A percentile compares a stretch with the other conserved stretches of the same genome.
These are phyloP conservation scores for Exophiala oligosperma DNA, from an alignment of 2,329 filamentous ascomycete species.

Conservation along the genomic window DNA sequence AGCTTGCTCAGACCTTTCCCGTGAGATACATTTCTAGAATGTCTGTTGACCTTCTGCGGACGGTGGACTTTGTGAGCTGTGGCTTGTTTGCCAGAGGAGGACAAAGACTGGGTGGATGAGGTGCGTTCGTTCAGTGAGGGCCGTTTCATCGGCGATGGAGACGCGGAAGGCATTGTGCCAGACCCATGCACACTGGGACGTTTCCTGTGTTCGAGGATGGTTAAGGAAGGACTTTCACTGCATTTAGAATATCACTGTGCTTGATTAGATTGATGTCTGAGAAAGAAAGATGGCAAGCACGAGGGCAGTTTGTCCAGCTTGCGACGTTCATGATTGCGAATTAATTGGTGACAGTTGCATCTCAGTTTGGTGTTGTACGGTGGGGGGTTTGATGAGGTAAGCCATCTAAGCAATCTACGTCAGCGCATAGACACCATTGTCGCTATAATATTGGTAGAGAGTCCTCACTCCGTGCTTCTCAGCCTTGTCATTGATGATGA, in stretches of 20 bases:
- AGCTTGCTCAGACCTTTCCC: slow-evolving; percentile 47
- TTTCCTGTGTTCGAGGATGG: background rate
- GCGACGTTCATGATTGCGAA: no score
- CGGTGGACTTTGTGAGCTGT: slow-evolving; percentile 38
- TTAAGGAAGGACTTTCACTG: background rate
- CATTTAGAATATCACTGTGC: background rate
- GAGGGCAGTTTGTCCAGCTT: no score
- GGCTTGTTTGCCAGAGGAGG: slow-evolving; percentile 27
- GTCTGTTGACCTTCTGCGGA: slow-evolving; percentile 43
- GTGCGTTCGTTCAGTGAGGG: slow-evolving; percentile 26
- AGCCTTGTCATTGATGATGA: no score
- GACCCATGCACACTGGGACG: slow-evolving; percentile 9
- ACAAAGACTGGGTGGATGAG: slow-evolving; percentile 27
- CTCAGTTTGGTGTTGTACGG: no score
- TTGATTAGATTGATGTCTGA: no score
- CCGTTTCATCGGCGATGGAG: slow-evolving; percentile 28
- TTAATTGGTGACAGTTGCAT: no score
- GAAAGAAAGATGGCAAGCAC: no score
- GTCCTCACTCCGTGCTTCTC: no score
- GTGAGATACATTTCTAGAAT: slow-evolving; percentile 44
- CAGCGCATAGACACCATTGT: no score
- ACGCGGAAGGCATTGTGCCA: slow-evolving; percentile 29
- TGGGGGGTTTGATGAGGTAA: no score
- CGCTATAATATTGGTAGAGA: no score
- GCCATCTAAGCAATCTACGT: no score